Evolutionary conservation across 2,329 filamentous ascomycete genomes (phyloP).

Genomic region (Ampelomyces quisqualis): DNA sequence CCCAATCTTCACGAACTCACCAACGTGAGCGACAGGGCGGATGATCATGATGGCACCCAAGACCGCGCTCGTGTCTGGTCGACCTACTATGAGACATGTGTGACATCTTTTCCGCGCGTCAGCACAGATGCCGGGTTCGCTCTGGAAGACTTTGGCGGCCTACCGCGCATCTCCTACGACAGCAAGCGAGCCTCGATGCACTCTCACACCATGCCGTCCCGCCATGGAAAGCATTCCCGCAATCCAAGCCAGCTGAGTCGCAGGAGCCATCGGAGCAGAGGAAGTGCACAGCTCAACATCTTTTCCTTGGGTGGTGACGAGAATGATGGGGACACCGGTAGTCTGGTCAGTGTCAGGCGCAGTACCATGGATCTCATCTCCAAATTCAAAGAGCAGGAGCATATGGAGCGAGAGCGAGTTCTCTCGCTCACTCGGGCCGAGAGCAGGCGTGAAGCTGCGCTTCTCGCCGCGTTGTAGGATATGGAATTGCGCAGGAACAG

Average conservation of each 20-base stretch:
- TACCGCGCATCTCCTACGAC: conserved; percentile 22
- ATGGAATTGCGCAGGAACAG: neutral
- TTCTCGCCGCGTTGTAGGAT: conserved; percentile 2
- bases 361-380: conserved; percentile 46
- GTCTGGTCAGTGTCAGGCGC: conserved; percentile 39
- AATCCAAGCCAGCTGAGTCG: conserved; percentile 26
- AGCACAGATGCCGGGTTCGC: conserved; percentile 20
- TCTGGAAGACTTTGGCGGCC: conserved; percentile 17
- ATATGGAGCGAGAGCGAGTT: conserved; percentile 35
- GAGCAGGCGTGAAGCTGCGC: conserved; percentile 4
- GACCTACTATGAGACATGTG: conserved; percentile 39
- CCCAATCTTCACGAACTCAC: conserved; percentile 17
- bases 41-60: conserved; percentile 7
- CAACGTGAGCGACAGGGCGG: conserved; percentile 13
- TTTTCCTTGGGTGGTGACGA: conserved; percentile 16
- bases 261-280: conserved; percentile 19
- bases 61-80: conserved; percentile 39
- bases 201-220: conserved; percentile 16
- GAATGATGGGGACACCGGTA: conserved; percentile 21
- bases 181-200: conserved; percentile 15
- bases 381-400: conserved; percentile 41
- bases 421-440: conserved; percentile 24
- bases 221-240: conserved; percentile 18
- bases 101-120: conserved; percentile 29
- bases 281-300: conserved; percentile 19